Percentiles rank a stretch among this genome's conserved stretches.
These are phyloP conservation scores for Sungouiozyma intestinalis DNA, from an alignment of 805 yeast genomes.

Conservation along the genomic window DNA sequence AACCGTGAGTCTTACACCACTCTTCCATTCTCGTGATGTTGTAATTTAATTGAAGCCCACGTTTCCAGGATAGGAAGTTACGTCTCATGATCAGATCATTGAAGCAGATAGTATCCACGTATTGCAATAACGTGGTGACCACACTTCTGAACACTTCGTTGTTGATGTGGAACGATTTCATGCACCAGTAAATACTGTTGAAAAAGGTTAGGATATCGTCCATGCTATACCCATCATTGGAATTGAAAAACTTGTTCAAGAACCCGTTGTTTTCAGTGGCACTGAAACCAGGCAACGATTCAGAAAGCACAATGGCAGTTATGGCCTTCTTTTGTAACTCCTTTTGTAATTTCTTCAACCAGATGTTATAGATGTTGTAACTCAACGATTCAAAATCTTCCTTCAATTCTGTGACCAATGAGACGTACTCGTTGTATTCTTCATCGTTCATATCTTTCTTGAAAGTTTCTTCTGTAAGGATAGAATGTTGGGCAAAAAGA, in stretches of 20 bases:
- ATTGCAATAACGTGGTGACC: conserved; percentile 68
- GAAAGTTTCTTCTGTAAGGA: conserved; percentile 70
- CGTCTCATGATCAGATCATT: conserved; percentile 93
- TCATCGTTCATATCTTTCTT: conserved; percentile 77
- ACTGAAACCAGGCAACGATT: conserved; percentile 91
- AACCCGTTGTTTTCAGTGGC: conserved; percentile 75
- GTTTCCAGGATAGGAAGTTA: conserved; percentile 91
- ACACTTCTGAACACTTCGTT: conserved; percentile 75
- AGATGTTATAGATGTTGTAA: conserved; percentile 88
- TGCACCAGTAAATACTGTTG: conserved; percentile 84
- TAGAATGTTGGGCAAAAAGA: conserved; percentile 86
- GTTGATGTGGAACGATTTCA: conserved; percentile 85
- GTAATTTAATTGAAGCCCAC: conserved; percentile 93
- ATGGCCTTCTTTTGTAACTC: conserved; percentile 83
- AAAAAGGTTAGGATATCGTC: conserved; percentile 86
- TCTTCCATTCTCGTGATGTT: conserved; percentile 94
- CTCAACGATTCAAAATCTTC: conserved; percentile 90
- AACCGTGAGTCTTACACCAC: conserved; percentile 93
- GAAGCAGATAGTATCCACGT: conserved; percentile 88
- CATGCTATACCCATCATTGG: conserved; percentile 72
- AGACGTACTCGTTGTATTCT: conserved; percentile 83
- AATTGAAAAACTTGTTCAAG: conserved; percentile 70
- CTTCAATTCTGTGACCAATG: conserved; percentile 80
- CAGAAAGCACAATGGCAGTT: conserved; percentile 91
- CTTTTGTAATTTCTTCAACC: conserved; percentile 93